Conservation (phyloP, 306 rosid species). For the Mucuna pruriens region DNA sequence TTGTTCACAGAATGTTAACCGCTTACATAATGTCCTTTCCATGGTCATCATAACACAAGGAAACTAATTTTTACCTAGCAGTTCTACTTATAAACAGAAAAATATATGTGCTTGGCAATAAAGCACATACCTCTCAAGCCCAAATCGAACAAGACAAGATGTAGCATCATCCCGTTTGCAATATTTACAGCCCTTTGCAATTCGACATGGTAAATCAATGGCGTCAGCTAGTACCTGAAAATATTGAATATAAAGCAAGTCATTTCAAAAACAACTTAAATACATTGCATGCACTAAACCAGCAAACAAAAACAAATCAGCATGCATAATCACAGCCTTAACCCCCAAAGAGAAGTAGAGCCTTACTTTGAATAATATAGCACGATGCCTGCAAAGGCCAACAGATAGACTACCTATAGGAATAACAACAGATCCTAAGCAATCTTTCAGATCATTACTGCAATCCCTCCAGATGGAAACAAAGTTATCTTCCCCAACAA, state of each 20-base stretch:
- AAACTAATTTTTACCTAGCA: constrained; percentile 32
- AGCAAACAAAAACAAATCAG: constrained; percentile 21
- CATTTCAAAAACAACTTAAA: constrained; percentile 32
- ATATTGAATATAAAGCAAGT: constrained; percentile 37
- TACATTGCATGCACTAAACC: constrained; percentile 20
- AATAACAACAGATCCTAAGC: constrained; percentile 92
- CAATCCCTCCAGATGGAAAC: constrained; percentile 79
- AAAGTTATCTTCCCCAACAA: constrained; percentile 72
- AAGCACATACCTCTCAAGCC: constrained; percentile 71
- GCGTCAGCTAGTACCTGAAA: constrained; percentile 90
- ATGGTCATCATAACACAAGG: constrained; percentile 18
- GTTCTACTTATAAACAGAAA: constrained; percentile 21
- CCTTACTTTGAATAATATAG: constrained; percentile 93
- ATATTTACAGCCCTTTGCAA: constrained; percentile 96
- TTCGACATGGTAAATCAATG: constrained; percentile 92
- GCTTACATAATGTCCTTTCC: constrained; percentile 7
- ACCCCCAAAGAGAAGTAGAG: constrained; percentile 22
- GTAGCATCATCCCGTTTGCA: constrained; percentile 86
- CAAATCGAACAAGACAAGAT: constrained; percentile 95
- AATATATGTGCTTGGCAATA: constrained; percentile 1
- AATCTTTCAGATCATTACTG: constrained; percentile 79
- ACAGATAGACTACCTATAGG: constrained; percentile 90
- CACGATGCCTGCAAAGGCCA: constrained; percentile 98
- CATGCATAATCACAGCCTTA: constrained; percentile 32
- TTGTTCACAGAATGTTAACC: constrained; percentile 25